Evolutionary conservation across 2,329 filamentous ascomycete species (phyloP).

Genomic region (Verticillium tricorpus): DNA sequence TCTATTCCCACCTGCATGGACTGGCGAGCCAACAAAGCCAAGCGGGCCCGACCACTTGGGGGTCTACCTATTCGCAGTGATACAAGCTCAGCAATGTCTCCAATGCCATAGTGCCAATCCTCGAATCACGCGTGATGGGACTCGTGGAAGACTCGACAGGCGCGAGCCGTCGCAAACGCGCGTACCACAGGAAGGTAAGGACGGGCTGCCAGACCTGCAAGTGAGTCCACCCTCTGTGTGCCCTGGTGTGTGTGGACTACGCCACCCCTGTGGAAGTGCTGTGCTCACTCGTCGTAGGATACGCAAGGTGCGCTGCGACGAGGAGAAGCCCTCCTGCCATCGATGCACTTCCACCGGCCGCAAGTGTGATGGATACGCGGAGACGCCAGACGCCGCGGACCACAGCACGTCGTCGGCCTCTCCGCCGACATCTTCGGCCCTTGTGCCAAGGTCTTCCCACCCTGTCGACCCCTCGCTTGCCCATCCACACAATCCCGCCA

Average conservation of each 20-base stretch:
- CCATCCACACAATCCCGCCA: not conserved
- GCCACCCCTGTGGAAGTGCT: not conserved
- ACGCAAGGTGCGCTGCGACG: constrained; percentile 13
- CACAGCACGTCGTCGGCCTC: not conserved
- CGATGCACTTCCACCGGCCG: constrained; percentile 12
- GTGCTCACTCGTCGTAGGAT: not conserved
- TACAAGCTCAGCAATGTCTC: not conserved
- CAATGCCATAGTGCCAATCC: not conserved
- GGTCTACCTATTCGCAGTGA: not conserved
- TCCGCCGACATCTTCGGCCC: not conserved
- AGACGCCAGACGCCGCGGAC: too few relatives aligned
- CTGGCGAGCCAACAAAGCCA: too few relatives aligned
- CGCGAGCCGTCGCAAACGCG: not conserved
- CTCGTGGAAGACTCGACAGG: not conserved
- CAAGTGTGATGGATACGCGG: constrained; percentile 10
- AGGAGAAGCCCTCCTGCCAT: constrained; percentile 10
- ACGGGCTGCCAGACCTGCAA: constrained; percentile 16
- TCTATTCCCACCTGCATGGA: not conserved
- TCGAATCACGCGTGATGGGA: not conserved
- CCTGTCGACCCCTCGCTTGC: not conserved
- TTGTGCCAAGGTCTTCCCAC: not conserved
- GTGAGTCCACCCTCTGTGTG: constrained; percentile 2
- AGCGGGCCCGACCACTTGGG: too few relatives aligned
- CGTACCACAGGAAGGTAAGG: constrained; percentile 6
- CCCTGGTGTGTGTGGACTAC: too few relatives aligned